phyloP scores from a whole-genome alignment of 805 yeast genomes.

The Nakazawaea ishiwadae region DNA sequence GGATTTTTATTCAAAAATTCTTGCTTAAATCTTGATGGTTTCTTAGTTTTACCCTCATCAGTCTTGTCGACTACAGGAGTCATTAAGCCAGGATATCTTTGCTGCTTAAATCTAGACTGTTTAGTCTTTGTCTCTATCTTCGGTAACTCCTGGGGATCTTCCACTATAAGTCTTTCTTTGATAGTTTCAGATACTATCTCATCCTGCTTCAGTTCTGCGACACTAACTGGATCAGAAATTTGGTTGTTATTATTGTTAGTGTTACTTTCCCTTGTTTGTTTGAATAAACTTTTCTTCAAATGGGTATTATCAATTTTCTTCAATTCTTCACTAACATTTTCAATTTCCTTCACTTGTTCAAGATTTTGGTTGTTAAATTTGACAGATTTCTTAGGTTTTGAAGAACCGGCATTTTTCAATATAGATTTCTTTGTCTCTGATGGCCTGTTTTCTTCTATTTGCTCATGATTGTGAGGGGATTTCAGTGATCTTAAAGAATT shows the following conservation, averaged over 20 bases:
- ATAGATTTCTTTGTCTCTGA: constrained; percentile 1
- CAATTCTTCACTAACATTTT: constrained; percentile 47
- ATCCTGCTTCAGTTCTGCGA: too few species aligned
- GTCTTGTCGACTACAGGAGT: neutral
- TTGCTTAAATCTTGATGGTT: constrained; percentile 6
- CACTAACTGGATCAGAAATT: too few species aligned
- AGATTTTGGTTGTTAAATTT: constrained; percentile 39
- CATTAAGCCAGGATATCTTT: neutral
- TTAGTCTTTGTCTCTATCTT: neutral
- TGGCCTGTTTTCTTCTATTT: too few species aligned
- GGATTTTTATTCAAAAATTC: neutral
- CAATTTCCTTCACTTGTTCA: constrained; percentile 55
- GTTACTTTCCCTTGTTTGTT: constrained; percentile 2
- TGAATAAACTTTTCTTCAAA: constrained; percentile 9
- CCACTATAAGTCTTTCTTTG: constrained; percentile 10
- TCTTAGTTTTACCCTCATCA: neutral
- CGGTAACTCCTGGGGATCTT: constrained; percentile 8
- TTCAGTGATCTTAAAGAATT: constrained; percentile 19
- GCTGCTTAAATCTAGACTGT: constrained; percentile 1
- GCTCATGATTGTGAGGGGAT: neutral
- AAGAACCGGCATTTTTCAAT: constrained; percentile 30
- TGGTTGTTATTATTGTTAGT: neutral
- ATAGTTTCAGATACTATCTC: constrained; percentile 3
- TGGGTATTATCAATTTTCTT: constrained; percentile 23
- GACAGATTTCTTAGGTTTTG: constrained; percentile 40